Base-by-base conservation (phyloP, 768 basidiomycete genomes). In the Hemileccinum impolitum region DNA sequence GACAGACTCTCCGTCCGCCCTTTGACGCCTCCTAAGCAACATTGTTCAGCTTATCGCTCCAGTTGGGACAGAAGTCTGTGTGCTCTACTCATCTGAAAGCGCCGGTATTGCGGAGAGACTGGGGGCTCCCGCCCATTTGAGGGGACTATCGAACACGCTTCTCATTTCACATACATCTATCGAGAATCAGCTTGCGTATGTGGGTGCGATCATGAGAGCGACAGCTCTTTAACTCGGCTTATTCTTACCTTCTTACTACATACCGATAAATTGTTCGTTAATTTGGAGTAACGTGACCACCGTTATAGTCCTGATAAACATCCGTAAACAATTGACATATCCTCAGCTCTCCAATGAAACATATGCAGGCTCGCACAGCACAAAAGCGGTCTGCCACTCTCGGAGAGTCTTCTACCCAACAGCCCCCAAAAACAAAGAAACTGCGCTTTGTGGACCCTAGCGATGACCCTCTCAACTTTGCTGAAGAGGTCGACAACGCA, bases 391-490 rank as follows among this genome's bases (percentile, higher is more conserved):
- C 73, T 26, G 75, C 76, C 34, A 61, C 57, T 15, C 63, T 65
- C 6, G 65, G 60, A 1, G 75, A 72, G 25, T 60, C 68, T 2
- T 63, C 69, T 1, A 53, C 65, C 17, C 67, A 64, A 8, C 60
- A 65, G 23, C 57, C 47, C 21, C 54, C 57, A 10, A 57, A 55
- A 9, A 54, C 73, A 3, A 90, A 90, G 68, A 89, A 87, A 60
- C 83, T 85, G n/a, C 84, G 88, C 43, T 85, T 90, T 51, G 75
- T 84, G 23, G 87, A 90, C 32, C 87, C 88, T 6, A 67, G 73
- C 17, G 88, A 90, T 23, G 89, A 91, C 58, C 84, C 87, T 3
- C 70, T 72, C 32, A 80, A 80, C 58, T 92, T 92, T 66, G 85
- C 81, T 4, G 86, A 90, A 56, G 77, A 91, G 56, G 86, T 91